phyloP scores from a whole-genome alignment of 768 basidiomycete genomes.

The Hypholoma sublateritium region DNA sequence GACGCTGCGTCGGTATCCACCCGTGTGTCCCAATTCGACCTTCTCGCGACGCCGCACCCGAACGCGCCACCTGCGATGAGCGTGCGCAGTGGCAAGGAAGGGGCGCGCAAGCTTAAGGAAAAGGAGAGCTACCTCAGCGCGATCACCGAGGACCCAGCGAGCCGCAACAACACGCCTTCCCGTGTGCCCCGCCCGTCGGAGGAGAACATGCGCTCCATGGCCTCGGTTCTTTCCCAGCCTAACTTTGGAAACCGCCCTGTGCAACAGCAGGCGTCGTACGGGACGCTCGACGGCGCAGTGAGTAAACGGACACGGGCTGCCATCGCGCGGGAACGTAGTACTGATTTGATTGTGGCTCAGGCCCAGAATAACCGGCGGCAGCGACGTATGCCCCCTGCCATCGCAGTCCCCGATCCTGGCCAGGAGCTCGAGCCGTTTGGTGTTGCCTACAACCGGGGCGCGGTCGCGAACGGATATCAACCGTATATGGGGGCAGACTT shows the following conservation, averaged over 20 bases:
- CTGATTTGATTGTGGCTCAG: not conserved
- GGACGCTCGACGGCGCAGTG: constrained; percentile 18
- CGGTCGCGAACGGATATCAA: constrained; percentile 1
- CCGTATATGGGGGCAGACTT: constrained; percentile 14
- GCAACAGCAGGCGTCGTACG: constrained; percentile 17
- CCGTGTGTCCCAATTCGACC: constrained; percentile 34
- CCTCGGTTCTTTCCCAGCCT: constrained; percentile 16
- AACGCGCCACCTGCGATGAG: constrained; percentile 17
- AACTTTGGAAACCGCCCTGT: constrained; percentile 14
- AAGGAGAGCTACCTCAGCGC: constrained; percentile 31
- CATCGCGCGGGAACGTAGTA: not conserved
- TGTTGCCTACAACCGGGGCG: constrained; percentile 15
- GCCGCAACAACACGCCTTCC: constrained; percentile 29
- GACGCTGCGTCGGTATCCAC: constrained; percentile 27
- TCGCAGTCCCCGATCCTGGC: constrained; percentile 22
- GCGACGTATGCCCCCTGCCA: constrained; percentile 16
- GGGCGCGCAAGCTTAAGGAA: constrained; percentile 17
- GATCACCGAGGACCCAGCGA: constrained; percentile 40
- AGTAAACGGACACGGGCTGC: not conserved
- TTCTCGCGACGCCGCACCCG: constrained; percentile 28
- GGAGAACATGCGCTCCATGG: constrained; percentile 7
- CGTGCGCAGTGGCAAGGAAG: constrained; percentile 22
- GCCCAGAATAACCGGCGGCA: constrained; percentile 14
- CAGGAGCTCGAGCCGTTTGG: constrained; percentile 16
- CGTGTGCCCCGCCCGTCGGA: constrained; percentile 6